Evolutionary conservation across 23 red algal species (phyloP).

Genomic region (Gracilaria gracilis): DNA sequence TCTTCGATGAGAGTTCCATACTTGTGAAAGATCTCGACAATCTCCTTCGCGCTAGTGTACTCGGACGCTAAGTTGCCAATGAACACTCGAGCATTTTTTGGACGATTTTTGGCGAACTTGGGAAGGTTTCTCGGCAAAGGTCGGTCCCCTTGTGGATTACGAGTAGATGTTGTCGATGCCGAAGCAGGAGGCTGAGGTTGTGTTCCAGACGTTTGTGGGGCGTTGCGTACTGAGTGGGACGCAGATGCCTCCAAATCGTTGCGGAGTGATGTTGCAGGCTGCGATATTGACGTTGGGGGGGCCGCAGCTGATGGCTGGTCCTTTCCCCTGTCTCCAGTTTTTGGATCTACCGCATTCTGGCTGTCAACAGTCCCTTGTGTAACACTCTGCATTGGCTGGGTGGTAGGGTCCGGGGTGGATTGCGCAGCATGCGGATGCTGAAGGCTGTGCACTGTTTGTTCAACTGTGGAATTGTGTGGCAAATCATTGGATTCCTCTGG

Average conservation of each 20-base stretch:
- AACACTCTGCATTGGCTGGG: neutral
- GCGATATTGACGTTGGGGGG: neutral
- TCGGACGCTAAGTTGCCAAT: conserved; percentile 97
- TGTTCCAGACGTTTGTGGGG: neutral
- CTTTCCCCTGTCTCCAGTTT: conserved; percentile 9
- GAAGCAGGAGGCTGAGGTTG: neutral
- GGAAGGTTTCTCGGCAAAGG: conserved; percentile 48
- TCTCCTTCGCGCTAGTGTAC: conserved; percentile 69
- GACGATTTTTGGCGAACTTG: conserved; percentile 64
- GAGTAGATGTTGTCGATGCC: neutral
- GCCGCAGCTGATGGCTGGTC: conserved; percentile 12
- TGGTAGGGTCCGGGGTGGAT: neutral
- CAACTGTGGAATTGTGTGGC: conserved; percentile 6
- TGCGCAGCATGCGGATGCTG: conserved; percentile 4
- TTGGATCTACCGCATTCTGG: conserved; percentile 8
- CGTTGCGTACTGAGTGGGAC: neutral
- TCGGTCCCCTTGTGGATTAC: neutral
- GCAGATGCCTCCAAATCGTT: neutral
- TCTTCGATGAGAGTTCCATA: conserved; percentile 94
- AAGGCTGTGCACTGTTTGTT: conserved; percentile 1
- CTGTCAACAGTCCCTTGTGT: conserved; percentile 18
- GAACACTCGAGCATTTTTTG: conserved; percentile 87
- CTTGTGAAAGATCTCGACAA: conserved; percentile 89
- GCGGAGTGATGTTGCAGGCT: neutral
- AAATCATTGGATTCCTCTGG: conserved; percentile 12